phyloP scores from a whole-genome alignment of 805 yeast genomes.

The Ogataea corticis region DNA sequence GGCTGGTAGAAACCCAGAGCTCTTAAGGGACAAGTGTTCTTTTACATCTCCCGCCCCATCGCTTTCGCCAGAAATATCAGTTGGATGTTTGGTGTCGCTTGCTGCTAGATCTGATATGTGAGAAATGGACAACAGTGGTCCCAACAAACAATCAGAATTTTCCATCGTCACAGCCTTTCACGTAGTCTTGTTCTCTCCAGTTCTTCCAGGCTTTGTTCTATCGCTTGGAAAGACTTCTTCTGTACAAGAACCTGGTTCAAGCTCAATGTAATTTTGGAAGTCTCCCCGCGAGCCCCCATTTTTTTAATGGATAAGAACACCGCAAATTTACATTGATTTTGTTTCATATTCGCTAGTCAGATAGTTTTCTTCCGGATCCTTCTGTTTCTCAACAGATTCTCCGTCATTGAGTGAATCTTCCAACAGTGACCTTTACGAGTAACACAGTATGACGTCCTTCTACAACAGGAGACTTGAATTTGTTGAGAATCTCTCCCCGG shows the following conservation, averaged over 20 bases:
- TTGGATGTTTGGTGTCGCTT: background rate
- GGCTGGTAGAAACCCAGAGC: too few species aligned
- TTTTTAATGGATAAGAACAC: background rate
- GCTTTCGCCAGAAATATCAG: too few species aligned
- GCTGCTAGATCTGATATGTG: background rate
- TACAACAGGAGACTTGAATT: constrained; percentile 6
- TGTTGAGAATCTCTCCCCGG: constrained; percentile 8
- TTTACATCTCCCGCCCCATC: too few species aligned
- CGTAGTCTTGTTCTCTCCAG: too few species aligned
- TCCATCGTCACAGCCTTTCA: background rate
- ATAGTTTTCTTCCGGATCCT: background rate
- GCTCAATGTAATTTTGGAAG: background rate
- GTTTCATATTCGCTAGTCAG: constrained; percentile 1
- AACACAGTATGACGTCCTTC: background rate
- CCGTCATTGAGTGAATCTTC: background rate
- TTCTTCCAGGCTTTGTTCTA: background rate
- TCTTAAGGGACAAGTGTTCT: too few species aligned
- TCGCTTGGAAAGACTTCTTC: background rate
- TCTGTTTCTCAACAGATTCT: background rate
- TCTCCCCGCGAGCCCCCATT: background rate
- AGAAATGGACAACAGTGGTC: background rate
- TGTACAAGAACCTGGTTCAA: background rate
- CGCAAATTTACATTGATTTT: background rate
- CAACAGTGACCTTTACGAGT: background rate
- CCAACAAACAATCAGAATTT: background rate